phyloP scores from a whole-genome alignment of 1,284 basidiomycete genomes.

The Stygiomarasmius scandens region DNA sequence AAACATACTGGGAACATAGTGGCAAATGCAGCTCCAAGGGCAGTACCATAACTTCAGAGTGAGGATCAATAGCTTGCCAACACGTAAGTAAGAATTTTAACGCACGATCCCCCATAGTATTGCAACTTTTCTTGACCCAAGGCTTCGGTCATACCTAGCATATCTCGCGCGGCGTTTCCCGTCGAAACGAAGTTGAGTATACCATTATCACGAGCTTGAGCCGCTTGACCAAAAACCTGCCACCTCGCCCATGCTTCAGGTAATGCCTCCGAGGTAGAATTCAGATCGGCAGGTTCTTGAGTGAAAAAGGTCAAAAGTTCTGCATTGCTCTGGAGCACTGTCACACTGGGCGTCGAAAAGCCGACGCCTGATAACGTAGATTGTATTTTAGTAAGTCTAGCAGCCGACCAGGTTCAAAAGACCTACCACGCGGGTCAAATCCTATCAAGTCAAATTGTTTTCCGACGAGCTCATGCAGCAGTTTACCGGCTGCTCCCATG shows the following conservation, averaged over 20 bases:
- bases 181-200: conserved; percentile 43
- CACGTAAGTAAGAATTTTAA: conserved; percentile 1
- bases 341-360: conserved; percentile 34
- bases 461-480: conserved; percentile 40
- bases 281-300: conserved; percentile 20
- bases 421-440: conserved; percentile 47
- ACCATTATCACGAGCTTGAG: conserved; percentile 32
- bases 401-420: background rate
- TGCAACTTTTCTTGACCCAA: conserved; percentile 47
- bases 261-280: conserved; percentile 26
- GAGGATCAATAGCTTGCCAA: background rate
- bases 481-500: conserved; percentile 24
- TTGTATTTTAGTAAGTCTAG: background rate
- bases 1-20: conserved; percentile 47
- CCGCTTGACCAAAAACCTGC: conserved; percentile 31
- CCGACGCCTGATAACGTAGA: conserved; percentile 28
- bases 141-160: conserved; percentile 48
- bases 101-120: conserved; percentile 57
- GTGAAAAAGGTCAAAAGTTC: conserved; percentile 33
- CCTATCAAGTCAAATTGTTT: conserved; percentile 50
- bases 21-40: conserved; percentile 49
- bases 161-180: conserved; percentile 48
- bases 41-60: conserved; percentile 41
- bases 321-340: conserved; percentile 31
- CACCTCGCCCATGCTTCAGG: conserved; percentile 33